Percentiles rank a stretch among this genome's conserved stretches.
phyloP scores from a whole-genome alignment of 2,329 filamentous ascomycete genomes.

The Colletotrichum limetticola region DNA sequence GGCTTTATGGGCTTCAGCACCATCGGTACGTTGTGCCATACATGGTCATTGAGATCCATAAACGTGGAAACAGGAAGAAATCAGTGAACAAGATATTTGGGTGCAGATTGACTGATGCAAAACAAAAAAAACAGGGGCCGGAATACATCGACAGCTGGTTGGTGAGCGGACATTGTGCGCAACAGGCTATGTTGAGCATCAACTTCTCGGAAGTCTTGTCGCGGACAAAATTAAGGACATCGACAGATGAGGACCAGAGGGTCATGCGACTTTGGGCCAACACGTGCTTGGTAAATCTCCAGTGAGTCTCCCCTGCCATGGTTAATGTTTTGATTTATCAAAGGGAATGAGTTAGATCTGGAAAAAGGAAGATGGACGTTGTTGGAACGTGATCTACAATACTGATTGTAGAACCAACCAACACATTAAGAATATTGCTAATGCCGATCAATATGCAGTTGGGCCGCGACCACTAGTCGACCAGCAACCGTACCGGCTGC shows the following conservation, averaged over 20 bases:
- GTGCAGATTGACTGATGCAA: neutral
- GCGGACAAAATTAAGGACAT: constrained; percentile 45
- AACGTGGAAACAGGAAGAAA: neutral
- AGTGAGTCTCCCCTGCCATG: constrained; percentile 37
- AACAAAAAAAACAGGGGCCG: constrained; percentile 15
- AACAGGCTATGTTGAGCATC: constrained; percentile 55
- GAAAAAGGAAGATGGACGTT: neutral
- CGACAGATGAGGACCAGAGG: constrained; percentile 46
- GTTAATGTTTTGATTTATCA: neutral
- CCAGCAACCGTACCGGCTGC: constrained; percentile 49
- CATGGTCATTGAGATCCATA: neutral
- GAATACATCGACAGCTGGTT: constrained; percentile 57
- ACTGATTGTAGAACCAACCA: too few species aligned
- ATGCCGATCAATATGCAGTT: constrained; percentile 40
- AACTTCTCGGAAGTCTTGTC: constrained; percentile 53
- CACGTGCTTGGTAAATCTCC: constrained; percentile 49
- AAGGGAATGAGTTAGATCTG: too few species aligned
- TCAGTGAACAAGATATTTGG: neutral
- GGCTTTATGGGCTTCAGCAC: constrained; percentile 38
- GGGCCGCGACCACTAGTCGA: constrained; percentile 52
- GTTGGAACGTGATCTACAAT: too few species aligned
- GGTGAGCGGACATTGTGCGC: constrained; percentile 52
- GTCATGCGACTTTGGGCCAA: constrained; percentile 49
- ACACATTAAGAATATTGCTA: neutral
- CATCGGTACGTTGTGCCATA: constrained; percentile 13